These are phyloP conservation scores for Clohesyomyces aquaticus DNA, from an alignment of 495 filamentous ascomycete species.

Conservation along the genomic window DNA sequence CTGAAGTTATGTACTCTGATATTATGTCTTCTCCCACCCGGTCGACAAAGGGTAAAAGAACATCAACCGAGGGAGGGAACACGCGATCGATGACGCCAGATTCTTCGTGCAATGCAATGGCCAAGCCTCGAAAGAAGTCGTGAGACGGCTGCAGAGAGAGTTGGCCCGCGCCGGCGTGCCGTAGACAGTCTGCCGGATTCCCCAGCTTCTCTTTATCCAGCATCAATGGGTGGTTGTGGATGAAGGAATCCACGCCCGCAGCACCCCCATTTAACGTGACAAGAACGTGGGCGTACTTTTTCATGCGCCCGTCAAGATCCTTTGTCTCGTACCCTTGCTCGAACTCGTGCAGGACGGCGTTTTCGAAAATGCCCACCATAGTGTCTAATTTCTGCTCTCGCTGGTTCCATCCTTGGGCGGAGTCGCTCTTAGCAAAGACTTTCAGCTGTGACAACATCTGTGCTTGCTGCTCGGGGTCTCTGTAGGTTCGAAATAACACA, in stretches of 20 bases:
- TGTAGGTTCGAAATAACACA: conserved; percentile 80
- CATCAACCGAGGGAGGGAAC: conserved; percentile 76
- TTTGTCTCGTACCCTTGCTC: conserved; percentile 85
- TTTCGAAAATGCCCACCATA: conserved; percentile 87
- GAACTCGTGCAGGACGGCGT: conserved; percentile 86
- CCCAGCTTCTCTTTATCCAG: conserved; percentile 71
- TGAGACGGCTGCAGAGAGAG: conserved; percentile 78
- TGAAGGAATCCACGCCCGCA: conserved; percentile 79
- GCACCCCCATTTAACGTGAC: conserved; percentile 79
- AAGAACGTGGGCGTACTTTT: conserved; percentile 83
- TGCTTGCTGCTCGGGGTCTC: conserved; percentile 86
- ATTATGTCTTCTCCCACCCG: conserved; percentile 84
- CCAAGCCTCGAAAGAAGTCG: conserved; percentile 75
- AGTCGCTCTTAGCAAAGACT: conserved; percentile 79
- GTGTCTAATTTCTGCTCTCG: conserved; percentile 69
- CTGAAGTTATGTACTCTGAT: conserved; percentile 78
- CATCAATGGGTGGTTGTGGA: conserved; percentile 84
- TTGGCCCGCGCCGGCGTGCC: conserved; percentile 55
- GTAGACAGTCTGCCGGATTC: conserved; percentile 80
- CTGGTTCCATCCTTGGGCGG: conserved; percentile 69
- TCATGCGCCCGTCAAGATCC: conserved; percentile 88
- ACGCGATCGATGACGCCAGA: conserved; percentile 78
- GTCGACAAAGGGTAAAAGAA: conserved; percentile 76
- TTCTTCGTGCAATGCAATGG: conserved; percentile 79
- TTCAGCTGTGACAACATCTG: conserved; percentile 80